A percentile compares a stretch with the other conserved stretches of the same genome.
Conservation (phyloP, 192 early-diverging fungal species). For the Podila horticola region DNA sequence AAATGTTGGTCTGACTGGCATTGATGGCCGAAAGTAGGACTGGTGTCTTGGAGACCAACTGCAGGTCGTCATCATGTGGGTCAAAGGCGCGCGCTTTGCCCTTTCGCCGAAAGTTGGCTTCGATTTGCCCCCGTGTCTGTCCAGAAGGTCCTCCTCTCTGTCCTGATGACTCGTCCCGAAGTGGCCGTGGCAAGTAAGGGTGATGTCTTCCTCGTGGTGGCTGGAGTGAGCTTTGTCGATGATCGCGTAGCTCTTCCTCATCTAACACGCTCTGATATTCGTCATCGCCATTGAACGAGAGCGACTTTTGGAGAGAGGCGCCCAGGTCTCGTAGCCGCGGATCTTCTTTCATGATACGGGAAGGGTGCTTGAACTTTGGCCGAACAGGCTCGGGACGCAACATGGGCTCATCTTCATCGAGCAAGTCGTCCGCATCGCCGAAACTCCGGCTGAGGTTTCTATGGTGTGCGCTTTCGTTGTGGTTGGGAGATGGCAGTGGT, state of each 20-base stretch:
- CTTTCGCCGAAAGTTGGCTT: conserved; percentile 30
- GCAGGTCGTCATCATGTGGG: conserved; percentile 18
- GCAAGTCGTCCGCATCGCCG: conserved; percentile 16
- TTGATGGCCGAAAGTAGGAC: conserved; percentile 43
- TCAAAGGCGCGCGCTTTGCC: conserved; percentile 32
- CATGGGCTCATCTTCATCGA: conserved; percentile 27
- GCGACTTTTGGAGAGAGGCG: conserved; percentile 32
- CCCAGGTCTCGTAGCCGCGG: conserved; percentile 38
- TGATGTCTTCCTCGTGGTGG: conserved; percentile 22
- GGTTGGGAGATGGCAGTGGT: conserved; percentile 29
- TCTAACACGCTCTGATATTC: conserved; percentile 20
- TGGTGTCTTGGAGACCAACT: conserved; percentile 27
- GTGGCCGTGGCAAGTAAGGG: conserved; percentile 20
- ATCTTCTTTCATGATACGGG: conserved; percentile 25
- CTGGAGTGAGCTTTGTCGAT: background rate
- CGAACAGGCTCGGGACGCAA: conserved; percentile 16
- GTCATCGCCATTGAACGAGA: conserved; percentile 46
- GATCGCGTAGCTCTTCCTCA: conserved; percentile 8
- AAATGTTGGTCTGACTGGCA: conserved; percentile 45
- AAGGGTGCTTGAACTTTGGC: conserved; percentile 7
- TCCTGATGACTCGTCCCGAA: conserved; percentile 1
- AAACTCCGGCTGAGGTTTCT: conserved; percentile 23
- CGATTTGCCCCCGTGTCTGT: conserved; percentile 5
- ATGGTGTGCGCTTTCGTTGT: conserved; percentile 11
- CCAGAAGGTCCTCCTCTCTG: conserved; percentile 13